Evolutionary conservation across 257 asterid genomes (phyloP).

Genomic region (Nicotiana sylvestris): DNA sequence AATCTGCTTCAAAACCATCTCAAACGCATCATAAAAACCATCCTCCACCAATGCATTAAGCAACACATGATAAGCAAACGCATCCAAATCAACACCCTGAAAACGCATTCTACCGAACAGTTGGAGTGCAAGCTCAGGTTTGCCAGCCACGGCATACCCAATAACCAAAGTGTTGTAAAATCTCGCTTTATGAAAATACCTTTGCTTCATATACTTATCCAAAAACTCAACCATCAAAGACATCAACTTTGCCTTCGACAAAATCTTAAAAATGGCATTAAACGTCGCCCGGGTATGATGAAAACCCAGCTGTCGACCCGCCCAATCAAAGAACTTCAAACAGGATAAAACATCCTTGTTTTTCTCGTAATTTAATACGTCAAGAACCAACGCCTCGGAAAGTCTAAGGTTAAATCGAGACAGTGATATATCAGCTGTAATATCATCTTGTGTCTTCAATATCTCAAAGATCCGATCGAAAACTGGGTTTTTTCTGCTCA

Average conservation of each 20-base stretch:
- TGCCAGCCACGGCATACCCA: conserved; percentile 78
- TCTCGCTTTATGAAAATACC: conserved; percentile 24
- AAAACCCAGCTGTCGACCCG: conserved; percentile 70
- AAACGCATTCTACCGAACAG: conserved; percentile 83
- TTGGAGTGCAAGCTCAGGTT: conserved; percentile 57
- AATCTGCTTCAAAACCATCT: conserved; percentile 48
- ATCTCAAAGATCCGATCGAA: conserved; percentile 51
- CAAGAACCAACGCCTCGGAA: conserved; percentile 47
- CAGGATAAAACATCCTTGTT: conserved; percentile 55
- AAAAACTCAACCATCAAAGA: conserved; percentile 51
- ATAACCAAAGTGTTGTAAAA: conserved; percentile 53
- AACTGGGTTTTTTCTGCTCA: conserved; percentile 43
- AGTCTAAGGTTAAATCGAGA: conserved; percentile 46
- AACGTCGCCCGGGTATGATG: conserved; percentile 64
- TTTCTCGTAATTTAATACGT: conserved; percentile 46
- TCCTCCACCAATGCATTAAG: conserved; percentile 69
- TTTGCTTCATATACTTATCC: conserved; percentile 29
- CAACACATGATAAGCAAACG: conserved; percentile 52
- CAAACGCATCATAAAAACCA: conserved; percentile 47
- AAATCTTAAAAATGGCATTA: conserved; percentile 54
- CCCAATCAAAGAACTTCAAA: conserved; percentile 90
- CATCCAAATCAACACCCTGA: conserved; percentile 62
- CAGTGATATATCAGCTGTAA: conserved; percentile 38
- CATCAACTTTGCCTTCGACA: conserved; percentile 48
- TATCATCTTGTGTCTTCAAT: conserved; percentile 47